A percentile compares a stretch with the other conserved stretches of the same genome.
These are phyloP conservation scores for Orbilia oligospora DNA, from an alignment of 2,329 filamentous ascomycete genomes.

Conservation along the genomic window DNA sequence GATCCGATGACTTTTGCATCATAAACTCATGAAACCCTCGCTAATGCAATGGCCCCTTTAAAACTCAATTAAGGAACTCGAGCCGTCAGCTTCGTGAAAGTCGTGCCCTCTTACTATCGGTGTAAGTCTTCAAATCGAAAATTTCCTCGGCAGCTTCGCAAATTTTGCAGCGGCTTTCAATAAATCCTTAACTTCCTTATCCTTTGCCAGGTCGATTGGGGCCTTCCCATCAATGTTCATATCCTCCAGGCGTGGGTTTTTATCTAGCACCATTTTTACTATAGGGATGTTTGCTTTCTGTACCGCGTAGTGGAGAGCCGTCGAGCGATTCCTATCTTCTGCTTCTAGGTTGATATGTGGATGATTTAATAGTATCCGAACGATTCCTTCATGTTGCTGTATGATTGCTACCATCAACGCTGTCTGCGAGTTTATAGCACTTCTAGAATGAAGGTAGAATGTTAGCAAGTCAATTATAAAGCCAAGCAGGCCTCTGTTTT, in stretches of 20 bases:
- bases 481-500: neutral
- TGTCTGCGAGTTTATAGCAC: conserved; percentile 56
- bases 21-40: conserved; percentile 6
- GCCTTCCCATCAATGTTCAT: conserved; percentile 59
- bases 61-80: neutral
- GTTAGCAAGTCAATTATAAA: neutral
- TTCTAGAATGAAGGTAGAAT: conserved; percentile 8
- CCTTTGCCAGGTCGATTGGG: conserved; percentile 55
- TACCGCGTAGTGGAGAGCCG: conserved; percentile 60
- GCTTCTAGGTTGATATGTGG: conserved; percentile 49
- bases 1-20: neutral
- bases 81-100: neutral
- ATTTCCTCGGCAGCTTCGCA: conserved; percentile 42
- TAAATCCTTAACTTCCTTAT: conserved; percentile 54
- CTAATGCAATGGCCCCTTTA: neutral
- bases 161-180: conserved; percentile 49
- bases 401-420: conserved; percentile 61
- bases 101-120: neutral
- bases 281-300: conserved; percentile 51
- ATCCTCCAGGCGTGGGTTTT: conserved; percentile 50
- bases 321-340: conserved; percentile 56
- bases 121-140: conserved; percentile 34
- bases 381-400: conserved; percentile 52
- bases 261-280: conserved; percentile 48
- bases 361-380: conserved; percentile 50